A percentile compares a stretch with the other conserved stretches of the same genome.
Evolutionary conservation across 176 grass and related monocot genomes (phyloP).

Genomic region (Triticum turgidum): DNA sequence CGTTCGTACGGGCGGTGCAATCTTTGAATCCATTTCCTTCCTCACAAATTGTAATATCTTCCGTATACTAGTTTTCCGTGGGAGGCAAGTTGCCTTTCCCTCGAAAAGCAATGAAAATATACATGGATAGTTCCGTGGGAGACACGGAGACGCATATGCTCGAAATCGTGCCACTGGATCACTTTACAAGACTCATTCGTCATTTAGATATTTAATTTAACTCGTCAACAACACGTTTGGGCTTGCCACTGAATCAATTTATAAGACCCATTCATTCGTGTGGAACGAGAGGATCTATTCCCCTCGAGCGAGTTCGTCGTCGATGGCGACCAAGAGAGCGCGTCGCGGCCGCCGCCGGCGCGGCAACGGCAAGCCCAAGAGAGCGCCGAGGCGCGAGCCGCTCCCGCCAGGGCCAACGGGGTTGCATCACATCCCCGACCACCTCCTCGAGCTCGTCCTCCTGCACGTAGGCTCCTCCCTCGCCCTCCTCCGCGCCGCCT

Average conservation of each 20-base stretch:
- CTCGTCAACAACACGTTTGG: neutral
- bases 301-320: neutral
- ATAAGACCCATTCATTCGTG: neutral
- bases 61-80: neutral
- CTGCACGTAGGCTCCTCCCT: neutral
- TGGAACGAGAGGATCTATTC: neutral
- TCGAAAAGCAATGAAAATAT: neutral
- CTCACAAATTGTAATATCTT: too few relatives aligned
- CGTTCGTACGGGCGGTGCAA: too few relatives aligned
- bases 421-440: neutral
- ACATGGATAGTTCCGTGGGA: neutral
- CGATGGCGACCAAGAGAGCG: neutral
- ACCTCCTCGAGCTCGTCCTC: neutral
- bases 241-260: neutral
- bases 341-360: neutral
- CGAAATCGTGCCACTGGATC: neutral
- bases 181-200: neutral
- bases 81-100: neutral
- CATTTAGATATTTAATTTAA: neutral
- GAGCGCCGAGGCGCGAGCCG: neutral
- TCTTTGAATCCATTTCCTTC: too few relatives aligned
- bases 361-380: neutral
- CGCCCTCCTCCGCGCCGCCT: neutral
- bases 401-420: neutral
- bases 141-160: neutral